Percentiles rank a stretch among this genome's conserved stretches.
These are phyloP conservation scores for Aspergillus fischeri DNA, from an alignment of 2,329 filamentous ascomycete species.

Conservation along the genomic window DNA sequence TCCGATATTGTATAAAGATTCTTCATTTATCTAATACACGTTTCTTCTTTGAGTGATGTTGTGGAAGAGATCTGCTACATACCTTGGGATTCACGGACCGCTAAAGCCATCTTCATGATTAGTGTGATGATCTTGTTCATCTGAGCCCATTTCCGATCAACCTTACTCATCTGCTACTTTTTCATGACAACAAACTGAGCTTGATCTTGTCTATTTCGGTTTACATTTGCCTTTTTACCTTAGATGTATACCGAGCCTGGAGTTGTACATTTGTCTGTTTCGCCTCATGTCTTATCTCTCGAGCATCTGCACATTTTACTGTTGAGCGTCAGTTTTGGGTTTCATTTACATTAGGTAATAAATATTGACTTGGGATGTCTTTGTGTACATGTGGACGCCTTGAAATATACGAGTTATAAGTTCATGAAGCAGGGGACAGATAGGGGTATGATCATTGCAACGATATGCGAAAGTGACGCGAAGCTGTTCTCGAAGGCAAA, in stretches of 20 bases:
- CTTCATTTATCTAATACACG: neutral
- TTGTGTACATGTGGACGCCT: neutral
- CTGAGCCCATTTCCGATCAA: neutral
- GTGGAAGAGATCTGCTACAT: neutral
- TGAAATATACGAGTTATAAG: neutral
- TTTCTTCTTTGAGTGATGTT: neutral
- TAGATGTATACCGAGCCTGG: conserved; percentile 4
- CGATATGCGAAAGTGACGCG: neutral
- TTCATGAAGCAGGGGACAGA: neutral
- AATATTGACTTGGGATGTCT: neutral
- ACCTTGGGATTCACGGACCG: neutral
- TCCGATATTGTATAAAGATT: neutral
- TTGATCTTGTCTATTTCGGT: conserved; percentile 1
- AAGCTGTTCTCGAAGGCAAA: neutral
- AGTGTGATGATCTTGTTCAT: neutral
- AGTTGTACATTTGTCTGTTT: conserved; percentile 11
- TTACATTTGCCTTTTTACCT: conserved; percentile 6
- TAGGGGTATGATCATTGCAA: neutral
- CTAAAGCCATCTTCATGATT: neutral
- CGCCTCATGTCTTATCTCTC: neutral
- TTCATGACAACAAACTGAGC: conserved; percentile 1
- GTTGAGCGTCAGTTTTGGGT: conserved; percentile 7
- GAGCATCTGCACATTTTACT: conserved; percentile 1
- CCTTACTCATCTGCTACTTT: neutral
- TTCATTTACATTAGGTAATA: conserved; percentile 1